Percentiles rank a stretch among this genome's conserved stretches.
phyloP scores from a whole-genome alignment of 2,329 filamentous ascomycete species.

The Paecilomyces sp. region DNA sequence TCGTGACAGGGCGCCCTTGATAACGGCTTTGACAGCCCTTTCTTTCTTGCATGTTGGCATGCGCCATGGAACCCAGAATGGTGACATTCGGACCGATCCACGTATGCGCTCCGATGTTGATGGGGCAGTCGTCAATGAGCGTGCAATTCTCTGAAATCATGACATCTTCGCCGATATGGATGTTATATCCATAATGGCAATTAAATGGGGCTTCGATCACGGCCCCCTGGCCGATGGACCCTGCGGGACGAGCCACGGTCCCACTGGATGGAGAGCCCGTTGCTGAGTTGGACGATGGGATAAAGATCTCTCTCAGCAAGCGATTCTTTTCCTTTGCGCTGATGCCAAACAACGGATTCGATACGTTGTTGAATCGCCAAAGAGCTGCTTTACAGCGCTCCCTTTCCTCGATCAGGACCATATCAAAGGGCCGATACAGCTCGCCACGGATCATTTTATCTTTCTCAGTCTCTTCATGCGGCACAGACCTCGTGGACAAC shows the following conservation, averaged over 20 bases:
- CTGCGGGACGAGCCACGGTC: constrained; percentile 44
- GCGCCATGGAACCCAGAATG: constrained; percentile 69
- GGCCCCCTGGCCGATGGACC: constrained; percentile 66
- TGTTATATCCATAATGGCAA: constrained; percentile 95
- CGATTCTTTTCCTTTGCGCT: constrained; percentile 43
- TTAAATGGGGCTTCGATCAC: constrained; percentile 81
- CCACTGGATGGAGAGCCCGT: constrained; percentile 45
- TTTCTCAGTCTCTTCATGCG: constrained; percentile 60
- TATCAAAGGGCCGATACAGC: constrained; percentile 71
- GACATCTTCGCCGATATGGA: constrained; percentile 77
- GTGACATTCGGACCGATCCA: constrained; percentile 76
- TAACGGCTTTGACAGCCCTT: constrained; percentile 68
- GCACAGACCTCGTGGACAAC: constrained; percentile 28
- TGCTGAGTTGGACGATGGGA: constrained; percentile 20
- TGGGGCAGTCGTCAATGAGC: constrained; percentile 77
- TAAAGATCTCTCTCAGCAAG: constrained; percentile 30
- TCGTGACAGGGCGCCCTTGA: constrained; percentile 62
- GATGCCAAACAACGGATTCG: constrained; percentile 65
- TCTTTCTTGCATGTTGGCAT: constrained; percentile 64
- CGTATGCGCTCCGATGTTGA: constrained; percentile 67
- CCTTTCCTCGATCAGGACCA: constrained; percentile 74
- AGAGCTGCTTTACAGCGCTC: constrained; percentile 74
- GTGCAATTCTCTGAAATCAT: constrained; percentile 76
- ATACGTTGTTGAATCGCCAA: constrained; percentile 79
- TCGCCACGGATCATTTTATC: constrained; percentile 81